phyloP scores from a whole-genome alignment of 2,329 filamentous ascomycete species.

The Hymenoscyphus infarciens region DNA sequence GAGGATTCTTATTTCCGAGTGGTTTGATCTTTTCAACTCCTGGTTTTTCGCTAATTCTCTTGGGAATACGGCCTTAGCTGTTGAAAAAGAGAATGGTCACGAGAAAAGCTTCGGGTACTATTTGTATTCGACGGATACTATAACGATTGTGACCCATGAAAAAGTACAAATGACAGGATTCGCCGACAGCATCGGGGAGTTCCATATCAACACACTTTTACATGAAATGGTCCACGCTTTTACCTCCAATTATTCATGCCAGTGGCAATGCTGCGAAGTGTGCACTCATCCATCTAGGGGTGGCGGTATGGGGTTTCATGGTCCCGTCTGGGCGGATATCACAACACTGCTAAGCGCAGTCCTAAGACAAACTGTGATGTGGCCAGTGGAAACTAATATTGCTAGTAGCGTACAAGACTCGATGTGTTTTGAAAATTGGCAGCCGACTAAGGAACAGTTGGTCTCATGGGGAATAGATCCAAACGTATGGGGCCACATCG shows the following conservation, averaged over 20 bases:
- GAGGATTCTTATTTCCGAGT: not conserved
- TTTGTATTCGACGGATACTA: not conserved
- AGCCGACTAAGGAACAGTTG: not conserved
- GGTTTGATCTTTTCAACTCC: not conserved
- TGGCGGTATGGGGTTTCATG: not conserved
- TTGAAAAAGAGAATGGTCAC: not conserved
- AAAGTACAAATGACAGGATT: not conserved
- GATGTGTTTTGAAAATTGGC: not conserved
- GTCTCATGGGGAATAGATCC: not conserved
- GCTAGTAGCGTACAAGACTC: not conserved
- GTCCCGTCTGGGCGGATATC: not conserved
- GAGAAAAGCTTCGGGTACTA: not conserved
- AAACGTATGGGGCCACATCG: not conserved
- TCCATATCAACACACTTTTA: not conserved
- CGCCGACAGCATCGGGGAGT: not conserved
- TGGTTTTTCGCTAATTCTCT: not conserved
- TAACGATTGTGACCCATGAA: too few species aligned
- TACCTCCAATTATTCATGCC: not conserved
- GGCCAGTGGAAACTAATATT: not conserved
- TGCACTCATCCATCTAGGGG: not conserved
- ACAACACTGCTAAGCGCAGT: not conserved
- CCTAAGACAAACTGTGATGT: not conserved
- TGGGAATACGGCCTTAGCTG: not conserved
- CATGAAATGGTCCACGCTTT: not conserved
- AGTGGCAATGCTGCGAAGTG: not conserved